Evolutionary conservation across 805 yeast species (phyloP).

Genomic region (Saccharomycopsis oosterbeekiorum): DNA sequence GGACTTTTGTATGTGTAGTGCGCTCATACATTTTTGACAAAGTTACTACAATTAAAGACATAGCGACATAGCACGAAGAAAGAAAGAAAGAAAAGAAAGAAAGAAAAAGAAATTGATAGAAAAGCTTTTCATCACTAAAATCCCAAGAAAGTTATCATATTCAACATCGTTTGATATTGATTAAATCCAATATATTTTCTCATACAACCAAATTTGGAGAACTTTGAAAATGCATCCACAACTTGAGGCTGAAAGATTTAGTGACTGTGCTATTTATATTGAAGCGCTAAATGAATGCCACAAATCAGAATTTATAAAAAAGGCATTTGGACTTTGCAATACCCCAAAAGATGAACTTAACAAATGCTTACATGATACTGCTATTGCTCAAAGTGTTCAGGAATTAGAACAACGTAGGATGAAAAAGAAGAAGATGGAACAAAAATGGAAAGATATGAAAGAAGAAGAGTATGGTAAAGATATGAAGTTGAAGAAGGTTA

Average conservation of each 20-base stretch:
- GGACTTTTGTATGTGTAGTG: not conserved
- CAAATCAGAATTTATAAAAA: constrained; percentile 50
- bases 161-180: not conserved
- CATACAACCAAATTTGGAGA: not conserved
- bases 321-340: constrained; percentile 78
- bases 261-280: constrained; percentile 70
- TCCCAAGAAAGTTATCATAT: too few species aligned
- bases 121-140: not conserved
- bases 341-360: constrained; percentile 70
- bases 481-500: constrained; percentile 52
- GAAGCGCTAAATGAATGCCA: constrained; percentile 89
- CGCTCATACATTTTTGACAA: not conserved
- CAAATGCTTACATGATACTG: constrained; percentile 70
- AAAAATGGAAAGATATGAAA: constrained; percentile 48
- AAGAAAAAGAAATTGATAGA: not conserved
- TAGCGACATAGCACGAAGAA: not conserved
- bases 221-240: constrained; percentile 41
- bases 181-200: not conserved
- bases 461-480: constrained; percentile 80
- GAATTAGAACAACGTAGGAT: constrained; percentile 40
- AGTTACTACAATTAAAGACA: not conserved
- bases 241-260: constrained; percentile 38
- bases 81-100: not conserved
- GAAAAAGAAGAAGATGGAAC: constrained; percentile 44
- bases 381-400: constrained; percentile 51